phyloP scores from a whole-genome alignment of 163 green algal genomes.

The Coccomyxa subellipsoidea region DNA sequence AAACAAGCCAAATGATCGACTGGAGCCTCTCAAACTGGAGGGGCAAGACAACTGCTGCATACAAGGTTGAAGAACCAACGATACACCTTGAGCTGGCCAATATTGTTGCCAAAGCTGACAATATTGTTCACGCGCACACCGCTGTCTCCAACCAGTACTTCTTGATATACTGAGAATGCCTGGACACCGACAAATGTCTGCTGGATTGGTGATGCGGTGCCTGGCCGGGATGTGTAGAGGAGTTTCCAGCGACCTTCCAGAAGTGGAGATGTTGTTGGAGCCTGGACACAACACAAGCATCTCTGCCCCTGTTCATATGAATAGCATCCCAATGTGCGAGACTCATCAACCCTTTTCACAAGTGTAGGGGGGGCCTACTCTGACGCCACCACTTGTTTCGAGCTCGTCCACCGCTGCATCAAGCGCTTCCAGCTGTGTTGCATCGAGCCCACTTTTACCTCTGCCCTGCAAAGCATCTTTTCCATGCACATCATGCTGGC shows the following conservation, averaged over 20 bases:
- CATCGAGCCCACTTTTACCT: conserved; percentile 42
- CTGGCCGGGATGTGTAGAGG: conserved; percentile 68
- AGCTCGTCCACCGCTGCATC: conserved; percentile 44
- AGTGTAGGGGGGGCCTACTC: conserved; percentile 1
- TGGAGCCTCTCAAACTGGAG: no score
- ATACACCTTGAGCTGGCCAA: conserved; percentile 56
- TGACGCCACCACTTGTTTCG: conserved; percentile 38
- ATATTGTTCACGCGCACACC: conserved; percentile 69
- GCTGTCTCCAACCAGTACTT: conserved; percentile 28
- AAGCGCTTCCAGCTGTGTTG: conserved; percentile 31
- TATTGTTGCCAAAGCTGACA: conserved; percentile 68
- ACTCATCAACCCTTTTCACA: no score
- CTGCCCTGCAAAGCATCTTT: conserved; percentile 30
- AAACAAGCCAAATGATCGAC: no score
- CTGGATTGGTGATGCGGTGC: conserved; percentile 81
- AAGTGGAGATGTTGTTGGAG: conserved; percentile 35
- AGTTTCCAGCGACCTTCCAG: conserved; percentile 71
- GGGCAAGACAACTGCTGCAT: not conserved
- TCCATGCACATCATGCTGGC: no score
- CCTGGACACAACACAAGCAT: no score
- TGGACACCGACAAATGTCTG: conserved; percentile 86
- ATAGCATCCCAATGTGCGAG: no score
- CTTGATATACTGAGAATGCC: conserved; percentile 82
- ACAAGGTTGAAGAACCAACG: not conserved
- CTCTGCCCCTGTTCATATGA: no score